Conservation (phyloP, 192 early-diverging fungal species). For the Coemansia sp. region DNA sequence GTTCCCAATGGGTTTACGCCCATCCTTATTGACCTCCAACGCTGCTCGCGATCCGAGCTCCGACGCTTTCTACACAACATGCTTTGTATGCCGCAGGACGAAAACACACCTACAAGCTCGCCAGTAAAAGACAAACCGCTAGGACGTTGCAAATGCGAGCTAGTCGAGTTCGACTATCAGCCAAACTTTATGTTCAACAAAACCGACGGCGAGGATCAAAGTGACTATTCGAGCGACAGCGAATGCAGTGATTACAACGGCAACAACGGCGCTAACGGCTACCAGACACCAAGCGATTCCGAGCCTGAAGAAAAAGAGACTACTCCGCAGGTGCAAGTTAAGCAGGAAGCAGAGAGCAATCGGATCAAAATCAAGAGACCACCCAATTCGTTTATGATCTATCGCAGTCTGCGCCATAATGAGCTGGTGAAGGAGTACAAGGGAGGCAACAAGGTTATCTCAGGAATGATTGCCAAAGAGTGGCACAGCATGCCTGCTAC, state of each 20-base stretch:
- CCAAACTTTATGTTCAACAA: conserved; percentile 48
- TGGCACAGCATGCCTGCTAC: conserved; percentile 38
- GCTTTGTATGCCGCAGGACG: conserved; percentile 21
- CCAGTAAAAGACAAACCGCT: conserved; percentile 14
- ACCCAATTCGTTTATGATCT: conserved; percentile 53
- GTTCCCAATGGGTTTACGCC: conserved; percentile 43
- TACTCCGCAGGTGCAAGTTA: not conserved
- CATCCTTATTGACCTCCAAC: conserved; percentile 40
- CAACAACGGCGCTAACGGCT: not conserved
- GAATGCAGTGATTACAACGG: not conserved
- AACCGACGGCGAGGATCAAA: conserved; percentile 20
- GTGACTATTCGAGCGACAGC: not conserved
- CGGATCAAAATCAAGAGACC: conserved; percentile 50
- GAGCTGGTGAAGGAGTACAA: conserved; percentile 42
- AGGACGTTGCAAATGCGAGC: conserved; percentile 38
- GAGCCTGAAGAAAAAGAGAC: no score
- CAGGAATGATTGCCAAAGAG: conserved; percentile 41
- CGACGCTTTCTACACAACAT: conserved; percentile 38
- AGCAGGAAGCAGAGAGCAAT: conserved; percentile 29
- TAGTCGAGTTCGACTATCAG: conserved; percentile 52
- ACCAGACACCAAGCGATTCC: not conserved
- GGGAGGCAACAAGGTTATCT: conserved; percentile 52
- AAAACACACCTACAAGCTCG: no score
- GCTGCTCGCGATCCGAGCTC: conserved; percentile 38
- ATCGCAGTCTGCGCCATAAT: conserved; percentile 44